Base-by-base conservation (phyloP, 495 filamentous ascomycete species). In the Aspergillus funiculosus region DNA sequence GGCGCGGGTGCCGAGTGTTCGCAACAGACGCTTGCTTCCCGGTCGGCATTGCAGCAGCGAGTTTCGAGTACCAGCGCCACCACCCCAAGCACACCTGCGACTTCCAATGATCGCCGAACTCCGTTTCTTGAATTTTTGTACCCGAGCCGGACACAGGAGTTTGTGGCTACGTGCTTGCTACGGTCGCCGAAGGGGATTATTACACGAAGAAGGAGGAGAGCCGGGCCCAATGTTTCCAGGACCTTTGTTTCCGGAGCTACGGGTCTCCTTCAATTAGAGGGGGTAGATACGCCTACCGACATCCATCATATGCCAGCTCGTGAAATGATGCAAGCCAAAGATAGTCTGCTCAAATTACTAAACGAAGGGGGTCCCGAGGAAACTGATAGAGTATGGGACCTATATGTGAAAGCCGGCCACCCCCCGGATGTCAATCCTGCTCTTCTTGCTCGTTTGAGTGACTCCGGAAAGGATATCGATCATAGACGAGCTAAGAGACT, bases 1-100 rank as follows among this genome's bases (percentile, higher is more conserved):
- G 75, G 71, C 28, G 58, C 69, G 48, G 68, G 76, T 26, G 59
- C 80, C 49, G 79, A 88, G 50, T 62, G 82, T 46, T 57, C 72
- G 20, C 46, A 59, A 20, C 76, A 72, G 69, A 66, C 64, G 54
- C 49, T 70, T 22, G 55, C 60, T 22, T 54, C 73, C 6, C 42
- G 62, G 14, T 61, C 58, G 31, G 38, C 53, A 5, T 43, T 61
- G 8, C 42, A 40, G 35, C 50, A 56, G 41, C 52, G 44, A 26
- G 31, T 44, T 25, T 57, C 58, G 32, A 46, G 43, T 39, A 32
- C 45, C 29, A 49, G 29, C 19, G 38, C 21, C 30, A 42, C 46
- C 21, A 42, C 46, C 21, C 21, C 48, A 6, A 51, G 32, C 18
- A 43, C 44, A 35, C 43, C 19, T 28, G 43, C 32, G 47, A 37